Conservation (phyloP, 345 rosid genomes). For the Eucalyptus grandis region DNA sequence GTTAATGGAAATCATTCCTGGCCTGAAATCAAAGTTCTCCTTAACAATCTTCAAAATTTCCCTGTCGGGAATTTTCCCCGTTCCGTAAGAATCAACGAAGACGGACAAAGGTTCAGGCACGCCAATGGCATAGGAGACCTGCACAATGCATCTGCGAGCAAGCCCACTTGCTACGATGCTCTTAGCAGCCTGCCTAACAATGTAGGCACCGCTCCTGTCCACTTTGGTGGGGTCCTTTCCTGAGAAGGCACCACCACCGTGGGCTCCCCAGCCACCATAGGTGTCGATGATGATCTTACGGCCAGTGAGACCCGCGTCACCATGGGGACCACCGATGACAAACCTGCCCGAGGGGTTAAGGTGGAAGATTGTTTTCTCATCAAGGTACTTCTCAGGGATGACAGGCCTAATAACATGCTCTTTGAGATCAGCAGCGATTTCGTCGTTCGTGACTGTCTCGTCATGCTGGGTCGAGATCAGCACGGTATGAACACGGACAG, state of each 20-base stretch:
- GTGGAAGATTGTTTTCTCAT: conserved; percentile 4
- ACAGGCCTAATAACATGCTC: conserved; percentile 2
- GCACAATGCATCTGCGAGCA: conserved; percentile 2
- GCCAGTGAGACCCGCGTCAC: conserved; percentile 2
- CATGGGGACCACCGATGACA: conserved; percentile 1
- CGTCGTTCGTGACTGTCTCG: neutral
- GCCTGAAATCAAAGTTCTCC: conserved; percentile 18
- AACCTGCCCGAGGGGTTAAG: conserved; percentile 3
- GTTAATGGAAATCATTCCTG: conserved; percentile 43
- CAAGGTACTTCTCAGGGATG: conserved; percentile 2
- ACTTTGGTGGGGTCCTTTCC: conserved; percentile 18
- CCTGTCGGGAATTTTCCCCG: conserved; percentile 4
- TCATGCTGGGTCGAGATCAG: conserved; percentile 1
- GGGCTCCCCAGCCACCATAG: conserved; percentile 18
- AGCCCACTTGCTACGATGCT: neutral
- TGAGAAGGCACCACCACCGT: conserved; percentile 16
- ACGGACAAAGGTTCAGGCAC: conserved; percentile 2
- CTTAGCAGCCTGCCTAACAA: conserved; percentile 10
- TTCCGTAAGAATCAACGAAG: neutral
- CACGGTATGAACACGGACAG: conserved; percentile 1
- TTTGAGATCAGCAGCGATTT: conserved; percentile 1
- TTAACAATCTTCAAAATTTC: neutral
- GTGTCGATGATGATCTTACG: conserved; percentile 17
- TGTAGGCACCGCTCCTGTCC: conserved; percentile 21
- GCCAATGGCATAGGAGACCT: conserved; percentile 4